These are phyloP conservation scores for Xylariaceae sp. DNA, from an alignment of 2,329 filamentous ascomycete species.

Conservation along the genomic window DNA sequence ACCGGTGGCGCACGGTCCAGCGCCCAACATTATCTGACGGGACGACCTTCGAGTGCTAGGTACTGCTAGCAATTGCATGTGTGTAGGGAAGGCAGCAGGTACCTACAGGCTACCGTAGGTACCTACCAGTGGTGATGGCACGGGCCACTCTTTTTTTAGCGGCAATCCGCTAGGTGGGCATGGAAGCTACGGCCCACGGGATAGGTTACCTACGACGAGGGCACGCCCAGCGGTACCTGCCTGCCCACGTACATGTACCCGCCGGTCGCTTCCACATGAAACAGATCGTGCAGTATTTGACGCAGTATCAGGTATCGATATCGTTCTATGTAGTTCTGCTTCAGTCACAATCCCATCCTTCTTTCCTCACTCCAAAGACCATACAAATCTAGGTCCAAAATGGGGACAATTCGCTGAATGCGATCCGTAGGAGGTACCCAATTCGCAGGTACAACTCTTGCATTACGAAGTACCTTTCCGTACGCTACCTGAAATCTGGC, in stretches of 20 bases:
- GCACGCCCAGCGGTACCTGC: too few species aligned
- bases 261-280: too few species aligned
- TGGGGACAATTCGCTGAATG: not conserved
- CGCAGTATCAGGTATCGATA: too few species aligned
- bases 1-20: slow-evolving; percentile 21
- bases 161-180: not conserved
- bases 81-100: not conserved
- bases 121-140: slow-evolving; percentile 2
- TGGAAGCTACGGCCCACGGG: not conserved
- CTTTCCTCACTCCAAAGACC: too few species aligned
- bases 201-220: not conserved
- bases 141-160: slow-evolving; percentile 18
- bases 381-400: not conserved
- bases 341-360: too few species aligned
- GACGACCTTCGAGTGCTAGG: too few species aligned
- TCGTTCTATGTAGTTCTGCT: too few species aligned
- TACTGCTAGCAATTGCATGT: too few species aligned
- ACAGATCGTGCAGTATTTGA: too few species aligned
- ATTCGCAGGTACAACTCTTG: too few species aligned
- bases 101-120: not conserved
- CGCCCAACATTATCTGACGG: slow-evolving; percentile 3
- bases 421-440: not conserved
- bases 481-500: slow-evolving; percentile 9
- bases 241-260: too few species aligned
- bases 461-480: not conserved